Evolutionary conservation across 306 rosid species (phyloP).

Genomic region (Leucaena leucocephala): DNA sequence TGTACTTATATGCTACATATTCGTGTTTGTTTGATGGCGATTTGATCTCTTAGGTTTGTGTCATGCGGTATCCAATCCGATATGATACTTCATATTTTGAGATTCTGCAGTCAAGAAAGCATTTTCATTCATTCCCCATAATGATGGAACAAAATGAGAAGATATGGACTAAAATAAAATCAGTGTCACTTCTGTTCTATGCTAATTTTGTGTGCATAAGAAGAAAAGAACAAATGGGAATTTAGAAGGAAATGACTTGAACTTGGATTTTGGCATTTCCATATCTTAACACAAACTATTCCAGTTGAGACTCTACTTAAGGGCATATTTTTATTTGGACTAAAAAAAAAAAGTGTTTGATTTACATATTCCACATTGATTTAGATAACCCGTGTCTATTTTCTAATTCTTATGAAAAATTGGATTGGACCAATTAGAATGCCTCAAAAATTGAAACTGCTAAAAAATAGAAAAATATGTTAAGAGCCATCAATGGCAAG

Average conservation of each 20-base stretch:
- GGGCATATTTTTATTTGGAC: not conserved
- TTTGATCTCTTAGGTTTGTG: not conserved
- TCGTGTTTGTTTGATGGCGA: not conserved
- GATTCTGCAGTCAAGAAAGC: not conserved
- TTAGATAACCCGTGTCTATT: not conserved
- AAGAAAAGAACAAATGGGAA: not conserved
- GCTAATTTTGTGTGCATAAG: not conserved
- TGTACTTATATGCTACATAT: not conserved
- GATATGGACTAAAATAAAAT: not conserved
- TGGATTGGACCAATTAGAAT: no score
- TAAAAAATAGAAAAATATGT: not conserved
- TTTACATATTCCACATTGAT: not conserved
- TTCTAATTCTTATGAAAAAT: no score
- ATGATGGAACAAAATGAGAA: not conserved
- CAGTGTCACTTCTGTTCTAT: not conserved
- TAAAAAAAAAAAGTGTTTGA: not conserved
- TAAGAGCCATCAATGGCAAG: not conserved
- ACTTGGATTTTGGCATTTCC: constrained; percentile 3
- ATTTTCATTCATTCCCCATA: not conserved
- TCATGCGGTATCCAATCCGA: not conserved
- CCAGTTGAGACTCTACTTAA: not conserved
- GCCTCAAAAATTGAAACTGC: not conserved
- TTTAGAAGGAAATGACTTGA: not conserved
- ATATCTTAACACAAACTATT: not conserved
- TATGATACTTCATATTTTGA: not conserved